Percentiles rank a stretch among this genome's conserved stretches.
These are phyloP conservation scores for Corylus avellana DNA, from an alignment of 306 rosid species.

Conservation along the genomic window DNA sequence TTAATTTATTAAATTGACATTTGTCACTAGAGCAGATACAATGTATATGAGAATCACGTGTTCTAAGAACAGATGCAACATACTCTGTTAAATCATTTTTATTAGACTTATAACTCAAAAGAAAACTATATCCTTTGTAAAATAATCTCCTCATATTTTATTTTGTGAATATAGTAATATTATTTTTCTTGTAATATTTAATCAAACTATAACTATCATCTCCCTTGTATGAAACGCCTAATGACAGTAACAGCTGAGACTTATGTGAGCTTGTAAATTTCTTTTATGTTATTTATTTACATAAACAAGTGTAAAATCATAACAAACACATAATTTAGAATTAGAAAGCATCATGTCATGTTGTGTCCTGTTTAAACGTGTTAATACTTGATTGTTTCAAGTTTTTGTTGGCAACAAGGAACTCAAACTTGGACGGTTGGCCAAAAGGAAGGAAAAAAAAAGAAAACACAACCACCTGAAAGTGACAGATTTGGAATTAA, in stretches of 20 bases:
- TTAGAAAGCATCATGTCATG: background rate
- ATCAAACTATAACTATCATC: background rate
- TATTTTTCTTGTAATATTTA: background rate
- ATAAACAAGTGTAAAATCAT: background rate
- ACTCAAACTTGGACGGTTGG: too few relatives aligned
- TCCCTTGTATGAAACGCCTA: background rate
- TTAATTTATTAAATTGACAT: too few relatives aligned
- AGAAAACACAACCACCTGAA: too few relatives aligned
- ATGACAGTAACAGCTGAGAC: background rate
- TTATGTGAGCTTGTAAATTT: background rate
- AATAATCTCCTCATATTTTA: too few relatives aligned
- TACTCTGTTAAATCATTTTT: too few relatives aligned
- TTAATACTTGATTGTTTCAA: background rate
- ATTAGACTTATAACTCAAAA: too few relatives aligned
- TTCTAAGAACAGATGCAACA: too few relatives aligned
- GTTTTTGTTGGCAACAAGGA: background rate
- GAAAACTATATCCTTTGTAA: too few relatives aligned
- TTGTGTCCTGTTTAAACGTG: background rate
- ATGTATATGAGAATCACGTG: too few relatives aligned
- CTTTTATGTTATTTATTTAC: background rate
- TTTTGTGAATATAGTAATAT: too few relatives aligned
- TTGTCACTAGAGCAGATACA: too few relatives aligned
- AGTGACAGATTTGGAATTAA: background rate
- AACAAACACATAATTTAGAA: background rate
- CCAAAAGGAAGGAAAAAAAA: too few relatives aligned